These are phyloP conservation scores for Bromus sterilis DNA, from an alignment of 176 grass and related monocot genomes.

Conservation along the genomic window DNA sequence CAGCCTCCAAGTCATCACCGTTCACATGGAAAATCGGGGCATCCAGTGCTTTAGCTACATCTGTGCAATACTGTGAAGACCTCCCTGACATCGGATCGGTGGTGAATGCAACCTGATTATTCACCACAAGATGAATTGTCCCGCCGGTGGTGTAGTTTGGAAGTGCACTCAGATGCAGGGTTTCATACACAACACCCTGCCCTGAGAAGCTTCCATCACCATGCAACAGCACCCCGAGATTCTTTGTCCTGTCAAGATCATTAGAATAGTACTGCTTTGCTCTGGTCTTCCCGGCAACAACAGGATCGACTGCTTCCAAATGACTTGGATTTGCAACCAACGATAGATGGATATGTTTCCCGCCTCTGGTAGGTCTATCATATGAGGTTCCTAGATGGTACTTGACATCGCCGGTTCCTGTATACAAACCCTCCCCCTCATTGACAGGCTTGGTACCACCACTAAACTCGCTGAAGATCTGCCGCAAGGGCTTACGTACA, in stretches of 20 bases:
- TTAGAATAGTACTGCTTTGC: conserved; percentile 96
- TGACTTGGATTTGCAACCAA: conserved; percentile 93
- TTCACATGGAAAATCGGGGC: conserved; percentile 95
- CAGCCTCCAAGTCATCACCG: conserved; percentile 94
- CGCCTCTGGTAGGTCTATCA: conserved; percentile 85
- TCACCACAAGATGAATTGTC: conserved; percentile 77
- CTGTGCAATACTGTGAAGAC: conserved; percentile 75
- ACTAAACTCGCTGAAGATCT: conserved; percentile 96
- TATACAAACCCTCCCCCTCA: conserved; percentile 77
- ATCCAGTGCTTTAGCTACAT: conserved; percentile 73
- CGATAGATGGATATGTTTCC: conserved; percentile 88
- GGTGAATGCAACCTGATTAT: conserved; percentile 77
- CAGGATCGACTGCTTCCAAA: conserved; percentile 88
- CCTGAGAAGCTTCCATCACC: conserved; percentile 98
- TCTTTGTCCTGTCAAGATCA: conserved; percentile 91
- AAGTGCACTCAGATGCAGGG: conserved; percentile 93
- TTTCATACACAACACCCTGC: conserved; percentile 95
- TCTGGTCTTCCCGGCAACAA: conserved; percentile 90
- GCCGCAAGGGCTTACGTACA: conserved; percentile 79
- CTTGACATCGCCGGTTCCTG: conserved; percentile 95
- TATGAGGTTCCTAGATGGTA: conserved; percentile 98
- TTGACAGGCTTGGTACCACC: conserved; percentile 88
- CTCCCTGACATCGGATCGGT: conserved; percentile 66
- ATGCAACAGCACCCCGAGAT: conserved; percentile 73
- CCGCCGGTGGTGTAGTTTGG: conserved; percentile 93